Base-by-base conservation (phyloP, 208 protist genomes). In the Trypanosoma boissoni region DNA sequence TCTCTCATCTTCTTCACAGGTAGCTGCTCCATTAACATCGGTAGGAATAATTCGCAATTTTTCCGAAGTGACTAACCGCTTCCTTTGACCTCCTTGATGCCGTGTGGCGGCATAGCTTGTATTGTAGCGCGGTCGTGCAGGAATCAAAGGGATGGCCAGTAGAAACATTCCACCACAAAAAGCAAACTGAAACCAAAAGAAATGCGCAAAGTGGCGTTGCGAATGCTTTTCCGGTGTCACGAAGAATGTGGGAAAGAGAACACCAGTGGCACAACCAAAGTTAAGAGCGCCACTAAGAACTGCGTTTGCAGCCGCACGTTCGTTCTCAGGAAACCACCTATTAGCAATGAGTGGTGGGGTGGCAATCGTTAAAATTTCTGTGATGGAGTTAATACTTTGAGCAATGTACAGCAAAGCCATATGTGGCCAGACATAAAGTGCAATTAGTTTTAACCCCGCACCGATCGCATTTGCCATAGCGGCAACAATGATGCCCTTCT, bases 291-390 rank as follows among this genome's bases (percentile, higher is more conserved):
- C 76, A 24, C 72, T 75, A 59, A 86, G 60, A n/a, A 91, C 41
- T 24, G 83, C 81, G 62, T 80, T 91, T 18, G 83, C 83, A 5
- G 86, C 71, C 57, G 74, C 73, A 34, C 83, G 83, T 60, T 88
- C 77, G 6, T 53, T 54, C 45, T 74, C 72, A 2, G 80, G 80
- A 60, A 87, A 91, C 78, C 80, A 91, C n/a, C 78, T 66, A 68
- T 85, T 88, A 29, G 83, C 64, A 61, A 91, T 81, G 23, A 91
- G 73, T 21, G 83, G 83, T 45, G 83, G 83, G 14, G 83, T 91
- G 8, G 83, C 79, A 62, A 91, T 87, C 20, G 73, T 80, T 21
- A 91, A 63, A 54, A 91, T 74, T 57, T 91, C 80, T 2, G 80
- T 86, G 39, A 91, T 56, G 36, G 77, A 86, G 72, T 85, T 86